These are phyloP conservation scores for Cladophialophora carrionii DNA, from an alignment of 2,329 filamentous ascomycete genomes.

Conservation along the genomic window DNA sequence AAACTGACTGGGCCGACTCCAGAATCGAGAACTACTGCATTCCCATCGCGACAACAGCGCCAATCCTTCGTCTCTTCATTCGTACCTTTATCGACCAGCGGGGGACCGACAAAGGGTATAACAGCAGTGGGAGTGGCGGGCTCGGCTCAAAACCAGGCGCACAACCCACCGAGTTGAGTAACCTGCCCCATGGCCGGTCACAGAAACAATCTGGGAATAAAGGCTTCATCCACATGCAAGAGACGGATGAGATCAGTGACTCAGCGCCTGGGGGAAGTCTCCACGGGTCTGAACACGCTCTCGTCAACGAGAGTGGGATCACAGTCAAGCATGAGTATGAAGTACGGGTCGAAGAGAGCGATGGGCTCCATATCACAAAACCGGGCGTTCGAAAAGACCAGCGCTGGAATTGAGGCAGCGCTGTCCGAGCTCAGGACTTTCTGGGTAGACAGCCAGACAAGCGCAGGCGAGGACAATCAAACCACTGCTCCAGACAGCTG, in stretches of 20 bases:
- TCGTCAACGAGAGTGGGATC: slow-evolving; percentile 11
- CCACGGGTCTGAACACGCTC: slow-evolving; percentile 15
- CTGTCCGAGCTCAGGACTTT: neutral
- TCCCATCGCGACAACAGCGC: slow-evolving; percentile 44
- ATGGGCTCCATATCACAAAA: slow-evolving; percentile 1
- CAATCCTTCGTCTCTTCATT: slow-evolving; percentile 44
- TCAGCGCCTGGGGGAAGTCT: slow-evolving; percentile 1
- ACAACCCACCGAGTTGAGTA: slow-evolving; percentile 8
- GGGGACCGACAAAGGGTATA: slow-evolving; percentile 13
- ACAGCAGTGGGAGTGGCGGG: neutral
- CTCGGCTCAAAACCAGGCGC: slow-evolving; percentile 3
- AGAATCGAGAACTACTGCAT: slow-evolving; percentile 48
- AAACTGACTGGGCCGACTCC: neutral
- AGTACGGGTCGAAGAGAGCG: slow-evolving; percentile 14
- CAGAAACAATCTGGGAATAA: neutral
- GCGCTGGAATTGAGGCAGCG: neutral
- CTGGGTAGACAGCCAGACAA: neutral
- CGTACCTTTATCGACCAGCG: slow-evolving; percentile 40
- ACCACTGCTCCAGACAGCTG: neutral
- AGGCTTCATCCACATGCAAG: slow-evolving; percentile 13
- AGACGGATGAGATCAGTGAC: slow-evolving; percentile 18
- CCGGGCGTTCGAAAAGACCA: neutral
- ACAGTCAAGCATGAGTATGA: slow-evolving; percentile 22
- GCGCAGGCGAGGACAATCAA: neutral
- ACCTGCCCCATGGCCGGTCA: neutral